These are phyloP conservation scores for Bacterosira constricta DNA, from an alignment of 108 stramenopile species.

Conservation along the genomic window DNA sequence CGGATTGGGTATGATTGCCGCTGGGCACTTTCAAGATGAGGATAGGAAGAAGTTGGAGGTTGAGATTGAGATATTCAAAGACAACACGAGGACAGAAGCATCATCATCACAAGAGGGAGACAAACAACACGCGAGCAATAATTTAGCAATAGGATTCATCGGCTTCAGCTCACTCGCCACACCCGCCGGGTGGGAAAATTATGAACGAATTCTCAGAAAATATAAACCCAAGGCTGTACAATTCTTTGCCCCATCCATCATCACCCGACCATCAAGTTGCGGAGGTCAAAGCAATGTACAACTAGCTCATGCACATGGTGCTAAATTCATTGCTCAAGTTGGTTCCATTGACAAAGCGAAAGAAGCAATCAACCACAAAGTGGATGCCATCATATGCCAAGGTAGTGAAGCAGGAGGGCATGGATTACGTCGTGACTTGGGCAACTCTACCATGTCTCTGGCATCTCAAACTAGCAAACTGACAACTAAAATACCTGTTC, in stretches of 20 bases:
- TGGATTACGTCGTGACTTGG: constrained; percentile 70
- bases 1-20: constrained; percentile 64
- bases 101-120: neutral
- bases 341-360: constrained; percentile 62
- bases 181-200: constrained; percentile 49
- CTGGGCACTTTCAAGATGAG: constrained; percentile 60
- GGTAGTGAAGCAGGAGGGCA: constrained; percentile 85
- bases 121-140: constrained; percentile 13
- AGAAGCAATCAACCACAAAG: constrained; percentile 58
- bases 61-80: constrained; percentile 57
- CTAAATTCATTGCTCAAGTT: constrained; percentile 72
- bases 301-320: constrained; percentile 58
- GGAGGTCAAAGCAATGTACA: constrained; percentile 45
- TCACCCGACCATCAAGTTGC: neutral
- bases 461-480: constrained; percentile 52
- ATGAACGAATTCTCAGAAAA: constrained; percentile 54
- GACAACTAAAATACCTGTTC: constrained; percentile 52
- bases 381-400: constrained; percentile 76
- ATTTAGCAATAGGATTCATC: constrained; percentile 74
- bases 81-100: neutral
- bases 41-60: constrained; percentile 34
- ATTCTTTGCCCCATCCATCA: constrained; percentile 78
- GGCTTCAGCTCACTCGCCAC: constrained; percentile 58
- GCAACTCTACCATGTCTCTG: constrained; percentile 65
- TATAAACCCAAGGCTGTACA: constrained; percentile 64